phyloP scores from a whole-genome alignment of 179 eudicot genomes.

The Drosera spatulata region DNA sequence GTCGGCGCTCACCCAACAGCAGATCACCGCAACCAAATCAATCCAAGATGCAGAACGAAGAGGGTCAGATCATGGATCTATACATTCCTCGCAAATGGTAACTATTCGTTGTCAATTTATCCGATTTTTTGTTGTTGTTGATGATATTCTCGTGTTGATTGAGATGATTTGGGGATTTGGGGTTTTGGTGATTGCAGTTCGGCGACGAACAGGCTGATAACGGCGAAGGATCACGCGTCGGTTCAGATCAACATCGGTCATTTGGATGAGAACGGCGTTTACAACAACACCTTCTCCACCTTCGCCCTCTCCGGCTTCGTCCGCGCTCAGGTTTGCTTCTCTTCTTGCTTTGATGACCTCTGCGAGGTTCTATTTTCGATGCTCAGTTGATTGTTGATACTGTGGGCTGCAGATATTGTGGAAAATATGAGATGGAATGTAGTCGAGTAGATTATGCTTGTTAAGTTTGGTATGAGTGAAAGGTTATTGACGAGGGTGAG shows the following conservation, averaged over 20 bases:
- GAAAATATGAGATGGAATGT: too few relatives aligned
- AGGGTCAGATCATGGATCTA: conserved; percentile 28
- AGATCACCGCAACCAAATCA: not conserved
- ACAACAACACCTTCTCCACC: conserved; percentile 24
- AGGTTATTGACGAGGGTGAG: too few relatives aligned
- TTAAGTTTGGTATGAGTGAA: too few relatives aligned
- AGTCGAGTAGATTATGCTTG: too few relatives aligned
- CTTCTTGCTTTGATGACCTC: not conserved
- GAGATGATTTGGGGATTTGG: not conserved
- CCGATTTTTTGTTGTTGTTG: not conserved
- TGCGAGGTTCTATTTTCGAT: not conserved
- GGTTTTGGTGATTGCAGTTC: conserved; percentile 22
- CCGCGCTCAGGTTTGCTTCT: conserved; percentile 29
- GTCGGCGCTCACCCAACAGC: too few relatives aligned
- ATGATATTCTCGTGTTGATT: not conserved
- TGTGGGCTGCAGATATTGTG: too few relatives aligned
- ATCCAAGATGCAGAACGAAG: conserved; percentile 35
- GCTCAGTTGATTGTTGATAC: not conserved
- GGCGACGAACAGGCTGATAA: conserved; percentile 41
- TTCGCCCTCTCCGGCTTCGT: conserved; percentile 36
- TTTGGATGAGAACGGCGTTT: conserved; percentile 37
- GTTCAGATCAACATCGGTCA: conserved; percentile 41
- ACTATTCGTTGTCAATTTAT: not conserved
- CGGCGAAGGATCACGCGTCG: conserved; percentile 38
- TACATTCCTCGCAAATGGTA: conserved; percentile 47